phyloP scores from a whole-genome alignment of 1,284 basidiomycete genomes.

The Tylopilus sp. region DNA sequence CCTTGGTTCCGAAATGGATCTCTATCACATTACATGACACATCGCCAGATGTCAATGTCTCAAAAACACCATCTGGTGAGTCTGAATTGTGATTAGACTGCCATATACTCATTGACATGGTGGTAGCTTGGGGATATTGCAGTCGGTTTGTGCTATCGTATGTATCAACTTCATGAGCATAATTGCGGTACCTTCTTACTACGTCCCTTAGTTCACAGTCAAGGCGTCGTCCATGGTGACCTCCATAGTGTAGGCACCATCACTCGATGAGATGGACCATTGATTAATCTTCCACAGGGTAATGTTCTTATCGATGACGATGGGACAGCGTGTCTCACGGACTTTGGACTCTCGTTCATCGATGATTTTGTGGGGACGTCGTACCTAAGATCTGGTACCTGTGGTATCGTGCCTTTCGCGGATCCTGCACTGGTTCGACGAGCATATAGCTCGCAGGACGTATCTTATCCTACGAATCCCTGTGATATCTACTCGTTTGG shows the following conservation, averaged over 20 bases:
- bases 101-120: background rate
- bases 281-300: constrained; percentile 17
- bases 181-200: background rate
- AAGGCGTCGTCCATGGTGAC: constrained; percentile 25
- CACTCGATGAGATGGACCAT: background rate
- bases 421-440: constrained; percentile 35
- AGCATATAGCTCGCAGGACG: background rate
- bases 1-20: constrained; percentile 32
- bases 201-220: constrained; percentile 19
- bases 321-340: constrained; percentile 28
- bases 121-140: constrained; percentile 26
- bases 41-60: background rate
- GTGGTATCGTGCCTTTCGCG: constrained; percentile 34
- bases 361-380: constrained; percentile 33
- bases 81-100: background rate
- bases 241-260: constrained; percentile 26
- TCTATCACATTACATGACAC: constrained; percentile 18
- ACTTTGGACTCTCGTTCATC: constrained; percentile 39
- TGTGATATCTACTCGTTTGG: constrained; percentile 36
- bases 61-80: constrained; percentile 19
- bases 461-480: constrained; percentile 20
- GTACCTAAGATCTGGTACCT: constrained; percentile 32
- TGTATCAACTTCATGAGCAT: constrained; percentile 1
- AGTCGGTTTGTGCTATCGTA: constrained; percentile 28
- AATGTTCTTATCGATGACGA: constrained; percentile 26